phyloP scores from a whole-genome alignment of 352 stramenopile genomes.

The Globisporangium emineosum region DNA sequence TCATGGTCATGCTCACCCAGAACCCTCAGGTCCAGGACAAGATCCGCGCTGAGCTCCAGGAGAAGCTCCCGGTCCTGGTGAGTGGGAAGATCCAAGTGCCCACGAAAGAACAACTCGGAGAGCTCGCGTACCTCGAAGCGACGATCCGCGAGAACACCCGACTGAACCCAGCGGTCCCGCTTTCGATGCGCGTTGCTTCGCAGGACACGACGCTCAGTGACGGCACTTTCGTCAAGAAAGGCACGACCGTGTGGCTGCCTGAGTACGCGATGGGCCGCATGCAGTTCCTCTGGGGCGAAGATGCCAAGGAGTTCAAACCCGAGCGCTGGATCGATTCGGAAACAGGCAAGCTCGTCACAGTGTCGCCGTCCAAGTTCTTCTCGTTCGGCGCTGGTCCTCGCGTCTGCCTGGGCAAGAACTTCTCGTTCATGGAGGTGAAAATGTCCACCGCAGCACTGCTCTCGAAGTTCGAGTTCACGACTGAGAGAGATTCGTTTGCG shows the following conservation, averaged over 20 bases:
- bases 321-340: slow-evolving; percentile 40
- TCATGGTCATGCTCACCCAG: slow-evolving; percentile 67
- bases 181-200: slow-evolving; percentile 23
- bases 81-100: slow-evolving; percentile 23
- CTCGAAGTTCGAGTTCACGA: slow-evolving; percentile 21
- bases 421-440: slow-evolving; percentile 38
- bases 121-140: slow-evolving; percentile 60
- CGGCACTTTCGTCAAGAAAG: slow-evolving; percentile 39
- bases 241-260: slow-evolving; percentile 34
- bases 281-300: slow-evolving; percentile 30
- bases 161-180: slow-evolving; percentile 49
- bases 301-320: slow-evolving; percentile 39
- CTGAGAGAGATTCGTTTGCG: slow-evolving; percentile 5
- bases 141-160: slow-evolving; percentile 62
- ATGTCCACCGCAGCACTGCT: slow-evolving; percentile 23
- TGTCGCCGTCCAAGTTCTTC: slow-evolving; percentile 40
- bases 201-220: slow-evolving; percentile 53
- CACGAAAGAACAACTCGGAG: slow-evolving; percentile 39
- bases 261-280: slow-evolving; percentile 45
- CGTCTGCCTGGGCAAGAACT: slow-evolving; percentile 34
- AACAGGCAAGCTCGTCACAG: slow-evolving; percentile 13
- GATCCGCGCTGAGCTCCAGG: slow-evolving; percentile 41
- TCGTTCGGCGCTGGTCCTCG: slow-evolving; percentile 40
- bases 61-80: slow-evolving; percentile 36
- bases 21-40: slow-evolving; percentile 52